A percentile compares a stretch with the other conserved stretches of the same genome.
Conservation (phyloP, 2,329 filamentous ascomycete species). For the Lanzia echinophila region DNA sequence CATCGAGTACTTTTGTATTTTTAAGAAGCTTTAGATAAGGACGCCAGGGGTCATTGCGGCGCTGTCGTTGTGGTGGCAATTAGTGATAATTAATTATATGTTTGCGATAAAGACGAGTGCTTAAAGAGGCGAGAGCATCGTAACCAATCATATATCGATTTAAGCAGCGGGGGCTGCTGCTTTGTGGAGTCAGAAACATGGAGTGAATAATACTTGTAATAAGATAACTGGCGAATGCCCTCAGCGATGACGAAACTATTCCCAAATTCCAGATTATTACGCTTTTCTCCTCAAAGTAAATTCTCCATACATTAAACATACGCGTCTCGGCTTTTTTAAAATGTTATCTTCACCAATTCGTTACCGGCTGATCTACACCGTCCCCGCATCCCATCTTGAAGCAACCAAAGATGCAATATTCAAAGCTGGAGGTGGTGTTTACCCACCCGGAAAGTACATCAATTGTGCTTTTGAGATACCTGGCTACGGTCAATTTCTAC, state of each 20-base stretch:
- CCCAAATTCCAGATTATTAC: background rate
- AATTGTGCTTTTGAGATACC: constrained; percentile 44
- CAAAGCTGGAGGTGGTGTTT: constrained; percentile 48
- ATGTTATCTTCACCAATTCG: background rate
- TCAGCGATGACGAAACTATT: background rate
- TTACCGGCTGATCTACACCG: constrained; percentile 44
- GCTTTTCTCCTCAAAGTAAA: background rate
- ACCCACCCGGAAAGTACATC: constrained; percentile 45
- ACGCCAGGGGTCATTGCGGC: background rate
- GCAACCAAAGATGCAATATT: constrained; percentile 50
- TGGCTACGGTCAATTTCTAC: constrained; percentile 60
- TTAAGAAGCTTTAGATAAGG: background rate
- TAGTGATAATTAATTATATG: background rate
- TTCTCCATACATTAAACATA: background rate
- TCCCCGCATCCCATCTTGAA: constrained; percentile 37
- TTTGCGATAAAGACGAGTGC: background rate
- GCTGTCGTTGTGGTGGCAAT: background rate
- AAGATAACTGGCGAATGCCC: no score
- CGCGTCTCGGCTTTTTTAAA: background rate
- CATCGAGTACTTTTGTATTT: background rate
- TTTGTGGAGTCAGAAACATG: no score
- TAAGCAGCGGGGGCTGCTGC: no score
- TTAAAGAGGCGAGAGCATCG: background rate
- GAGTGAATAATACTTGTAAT: no score
- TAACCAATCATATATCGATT: background rate